Evolutionary conservation across 768 basidiomycete species (phyloP), one percentile per base, ranked within the genome.

Genomic region (Podaxis rugospora): DNA sequence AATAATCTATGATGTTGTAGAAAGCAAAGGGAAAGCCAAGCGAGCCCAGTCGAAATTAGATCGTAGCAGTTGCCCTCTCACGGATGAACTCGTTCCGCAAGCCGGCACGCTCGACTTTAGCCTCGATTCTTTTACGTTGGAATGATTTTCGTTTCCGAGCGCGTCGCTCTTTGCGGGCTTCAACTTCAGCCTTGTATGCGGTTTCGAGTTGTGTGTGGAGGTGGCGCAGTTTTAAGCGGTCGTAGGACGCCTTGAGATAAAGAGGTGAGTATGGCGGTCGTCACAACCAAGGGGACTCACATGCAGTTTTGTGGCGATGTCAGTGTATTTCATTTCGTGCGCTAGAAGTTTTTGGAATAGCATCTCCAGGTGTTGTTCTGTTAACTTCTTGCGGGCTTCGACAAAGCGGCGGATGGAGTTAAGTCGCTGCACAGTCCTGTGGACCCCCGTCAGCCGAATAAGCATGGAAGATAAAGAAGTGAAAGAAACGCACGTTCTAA

Each of bases 311-410:
- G 70, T 69, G 47, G 72, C 68, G 35, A 79, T 69, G 66, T 78
- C 72, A 40, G 66, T 64, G 56, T 78, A 62, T 63, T 79, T 79
- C 53, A 63, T 62, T 65, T 78, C 76, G 68, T 76, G 76, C 65
- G 78, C 70, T 56, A 69, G 67, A 56, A 76, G 65, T 69, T 78
- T 79, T 44, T 67, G 62, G 37, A 75, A 64, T 32, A 73, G 67
- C 49, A 64, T 65, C 18, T 61, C 65, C 13, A 68, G 64, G 56
- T 72, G 74, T 32, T 69, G 66, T 55, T 69, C 67, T n/a, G 68
- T 70, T 54, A 70, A 64, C n/a, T 67, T 54, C 16, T 18, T 62
- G 40, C 67, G 68, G 14, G 56, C 62, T 44, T 72, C 71, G 40
- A 72, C 62, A 32, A 70, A 65, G 25, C 64, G 64, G 40, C 70